Conservation (phyloP, 1,139 yeast genomes). For the Kodamaea sp. region DNA sequence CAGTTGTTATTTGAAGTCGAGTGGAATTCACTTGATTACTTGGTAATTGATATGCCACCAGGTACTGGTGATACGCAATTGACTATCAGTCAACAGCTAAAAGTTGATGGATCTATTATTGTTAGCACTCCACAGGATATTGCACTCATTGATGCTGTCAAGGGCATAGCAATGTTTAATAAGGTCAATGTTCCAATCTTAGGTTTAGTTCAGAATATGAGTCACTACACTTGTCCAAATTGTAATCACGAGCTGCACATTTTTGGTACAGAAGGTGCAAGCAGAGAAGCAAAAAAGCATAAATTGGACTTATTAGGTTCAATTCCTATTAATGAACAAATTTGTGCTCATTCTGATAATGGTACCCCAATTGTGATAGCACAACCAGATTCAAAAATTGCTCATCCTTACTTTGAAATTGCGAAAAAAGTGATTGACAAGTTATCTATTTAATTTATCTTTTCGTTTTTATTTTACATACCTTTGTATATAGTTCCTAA, state of each 20-base stretch:
- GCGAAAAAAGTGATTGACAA: constrained; percentile 29
- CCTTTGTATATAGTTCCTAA: too few species aligned
- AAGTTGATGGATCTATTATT: constrained; percentile 73
- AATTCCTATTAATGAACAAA: constrained; percentile 63
- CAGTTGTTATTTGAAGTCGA: constrained; percentile 77
- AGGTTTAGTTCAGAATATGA: constrained; percentile 84
- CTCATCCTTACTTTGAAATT: constrained; percentile 42
- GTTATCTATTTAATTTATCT: constrained; percentile 6
- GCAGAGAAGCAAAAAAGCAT: constrained; percentile 50
- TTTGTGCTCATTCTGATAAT: constrained; percentile 57
- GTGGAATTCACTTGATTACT: constrained; percentile 69
- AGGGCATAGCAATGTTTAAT: constrained; percentile 76
- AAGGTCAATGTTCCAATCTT: constrained; percentile 71
- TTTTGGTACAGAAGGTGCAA: constrained; percentile 69
- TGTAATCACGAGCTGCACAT: constrained; percentile 72
- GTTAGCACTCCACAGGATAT: constrained; percentile 88
- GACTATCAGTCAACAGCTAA: constrained; percentile 73
- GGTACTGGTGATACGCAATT: constrained; percentile 90
- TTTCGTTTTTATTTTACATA: too few species aligned
- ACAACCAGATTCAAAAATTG: constrained; percentile 33
- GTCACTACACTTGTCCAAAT: constrained; percentile 70
- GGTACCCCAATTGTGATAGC: constrained; percentile 63
- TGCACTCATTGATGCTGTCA: constrained; percentile 75
- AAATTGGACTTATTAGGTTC: constrained; percentile 57
- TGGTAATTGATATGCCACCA: constrained; percentile 85